phyloP scores from a whole-genome alignment of 2,329 filamentous ascomycete genomes.

The Aspergillus viridinutans region DNA sequence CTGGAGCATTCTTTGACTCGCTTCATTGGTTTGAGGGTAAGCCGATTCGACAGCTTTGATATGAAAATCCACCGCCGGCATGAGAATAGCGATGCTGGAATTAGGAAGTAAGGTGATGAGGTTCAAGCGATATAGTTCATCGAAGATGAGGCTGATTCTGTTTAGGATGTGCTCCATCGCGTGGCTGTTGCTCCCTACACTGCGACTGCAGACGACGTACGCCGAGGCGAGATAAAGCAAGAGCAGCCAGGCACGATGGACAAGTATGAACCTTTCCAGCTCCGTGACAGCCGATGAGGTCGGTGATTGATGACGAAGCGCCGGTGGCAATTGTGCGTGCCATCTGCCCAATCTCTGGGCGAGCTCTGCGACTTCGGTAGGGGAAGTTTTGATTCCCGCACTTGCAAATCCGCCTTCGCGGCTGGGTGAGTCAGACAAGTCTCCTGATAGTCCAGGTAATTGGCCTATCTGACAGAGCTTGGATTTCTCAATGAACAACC shows the following conservation, averaged over 20 bases:
- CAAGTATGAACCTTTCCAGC: neutral
- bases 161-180: neutral
- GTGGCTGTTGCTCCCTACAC: neutral
- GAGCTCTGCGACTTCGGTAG: neutral
- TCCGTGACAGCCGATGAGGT: neutral
- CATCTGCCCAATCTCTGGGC: neutral
- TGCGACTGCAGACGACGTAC: neutral
- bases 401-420: neutral
- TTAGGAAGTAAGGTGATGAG: neutral
- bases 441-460: neutral
- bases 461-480: constrained; percentile 4
- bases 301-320: neutral
- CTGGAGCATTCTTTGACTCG: neutral
- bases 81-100: neutral
- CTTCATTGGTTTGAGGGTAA: neutral
- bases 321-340: neutral
- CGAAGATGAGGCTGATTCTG: neutral
- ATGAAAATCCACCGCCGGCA: neutral
- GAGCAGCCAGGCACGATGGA: neutral
- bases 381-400: neutral
- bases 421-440: neutral
- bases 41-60: neutral
- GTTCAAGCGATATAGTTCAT: neutral
- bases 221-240: neutral
- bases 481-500: constrained; percentile 7